These are phyloP conservation scores for Bolboschoenus planiculmis DNA, from an alignment of 176 grass and related monocot species.

Conservation along the genomic window DNA sequence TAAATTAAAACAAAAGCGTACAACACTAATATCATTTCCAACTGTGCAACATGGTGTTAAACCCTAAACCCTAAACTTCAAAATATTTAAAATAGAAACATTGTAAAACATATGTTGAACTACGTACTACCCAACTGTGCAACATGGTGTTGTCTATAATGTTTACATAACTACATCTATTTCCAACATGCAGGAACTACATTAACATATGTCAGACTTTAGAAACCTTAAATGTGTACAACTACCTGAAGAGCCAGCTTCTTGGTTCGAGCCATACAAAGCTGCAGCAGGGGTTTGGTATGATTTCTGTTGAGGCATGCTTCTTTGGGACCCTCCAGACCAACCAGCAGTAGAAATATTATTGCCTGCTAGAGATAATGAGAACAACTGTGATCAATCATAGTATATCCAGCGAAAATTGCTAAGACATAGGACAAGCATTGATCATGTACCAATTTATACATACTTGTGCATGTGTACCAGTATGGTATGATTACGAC, in stretches of 20 bases:
- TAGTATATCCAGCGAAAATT: background rate
- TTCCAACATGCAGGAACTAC: background rate
- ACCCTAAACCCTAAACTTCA: no score
- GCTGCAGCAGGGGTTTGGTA: constrained; percentile 79
- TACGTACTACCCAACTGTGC: background rate
- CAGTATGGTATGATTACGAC: background rate
- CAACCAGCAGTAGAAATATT: constrained; percentile 43
- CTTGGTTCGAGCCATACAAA: constrained; percentile 65
- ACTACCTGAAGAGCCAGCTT: constrained; percentile 36
- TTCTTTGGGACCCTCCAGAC: constrained; percentile 35
- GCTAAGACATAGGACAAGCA: background rate
- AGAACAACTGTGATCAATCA: background rate
- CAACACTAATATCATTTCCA: background rate
- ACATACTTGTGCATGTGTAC: background rate
- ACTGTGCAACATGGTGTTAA: no score
- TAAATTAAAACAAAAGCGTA: background rate
- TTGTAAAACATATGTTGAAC: background rate
- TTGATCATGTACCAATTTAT: background rate
- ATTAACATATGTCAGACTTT: background rate
- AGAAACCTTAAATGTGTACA: background rate
- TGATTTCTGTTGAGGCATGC: constrained; percentile 45
- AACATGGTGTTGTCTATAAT: background rate
- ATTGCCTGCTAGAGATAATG: background rate
- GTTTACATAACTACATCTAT: background rate
- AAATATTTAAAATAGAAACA: background rate